These are phyloP conservation scores for Nicotiana otophora DNA, from an alignment of 257 asterid genomes.

Conservation along the genomic window DNA sequence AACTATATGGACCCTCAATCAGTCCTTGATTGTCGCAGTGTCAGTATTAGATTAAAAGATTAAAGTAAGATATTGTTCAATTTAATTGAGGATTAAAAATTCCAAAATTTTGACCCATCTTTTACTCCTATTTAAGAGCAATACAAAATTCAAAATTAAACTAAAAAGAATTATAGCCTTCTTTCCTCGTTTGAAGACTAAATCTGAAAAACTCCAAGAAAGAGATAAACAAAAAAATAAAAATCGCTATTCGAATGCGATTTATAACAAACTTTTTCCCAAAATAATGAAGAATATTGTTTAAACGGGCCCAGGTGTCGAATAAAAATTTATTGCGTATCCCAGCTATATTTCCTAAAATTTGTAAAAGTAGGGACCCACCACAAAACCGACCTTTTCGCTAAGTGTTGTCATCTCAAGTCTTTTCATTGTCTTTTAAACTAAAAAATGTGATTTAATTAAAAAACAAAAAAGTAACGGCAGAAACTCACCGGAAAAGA, in stretches of 20 bases:
- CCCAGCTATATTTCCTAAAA: no score
- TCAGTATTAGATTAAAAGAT: neutral
- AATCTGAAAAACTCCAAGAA: no score
- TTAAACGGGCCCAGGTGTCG: neutral
- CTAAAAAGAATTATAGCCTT: no score
- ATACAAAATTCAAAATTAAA: no score
- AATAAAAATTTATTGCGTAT: neutral
- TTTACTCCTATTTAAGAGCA: no score
- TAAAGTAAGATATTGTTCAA: no score
- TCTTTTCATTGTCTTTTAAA: neutral
- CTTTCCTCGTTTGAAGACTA: no score
- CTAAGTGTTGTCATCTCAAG: neutral
- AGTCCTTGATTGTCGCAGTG: neutral
- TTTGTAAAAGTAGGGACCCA: neutral
- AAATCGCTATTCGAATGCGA: no score
- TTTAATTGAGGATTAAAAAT: no score
- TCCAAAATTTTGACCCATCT: no score
- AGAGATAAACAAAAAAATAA: no score
- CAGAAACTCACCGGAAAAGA: constrained; percentile 40
- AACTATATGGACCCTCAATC: neutral
- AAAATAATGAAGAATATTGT: neutral
- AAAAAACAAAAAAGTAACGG: neutral
- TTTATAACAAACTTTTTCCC: neutral
- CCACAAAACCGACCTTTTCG: neutral
- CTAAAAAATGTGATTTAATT: neutral